Percentiles rank a stretch among this genome's conserved stretches.
Evolutionary conservation across 441 rosid species (phyloP).

Genomic region (Isatis lusitanica): DNA sequence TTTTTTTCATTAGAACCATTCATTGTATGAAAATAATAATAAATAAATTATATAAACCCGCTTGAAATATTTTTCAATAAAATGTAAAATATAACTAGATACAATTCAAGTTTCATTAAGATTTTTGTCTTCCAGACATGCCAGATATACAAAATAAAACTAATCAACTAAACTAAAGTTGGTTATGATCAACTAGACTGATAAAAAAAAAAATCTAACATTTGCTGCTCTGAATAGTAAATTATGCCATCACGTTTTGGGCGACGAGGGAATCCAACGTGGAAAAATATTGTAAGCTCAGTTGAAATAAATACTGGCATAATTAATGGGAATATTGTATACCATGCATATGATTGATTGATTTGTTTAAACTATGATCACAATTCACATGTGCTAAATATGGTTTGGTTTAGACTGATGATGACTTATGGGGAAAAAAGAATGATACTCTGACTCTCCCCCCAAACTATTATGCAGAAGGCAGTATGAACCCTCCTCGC

Average conservation of each 20-base stretch:
- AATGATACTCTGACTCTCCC: not conserved
- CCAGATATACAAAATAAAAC: not conserved
- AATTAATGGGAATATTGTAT: not conserved
- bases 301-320: not conserved
- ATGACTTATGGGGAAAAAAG: not conserved
- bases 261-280: slow-evolving; percentile 9
- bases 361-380: not conserved
- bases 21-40: not conserved
- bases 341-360: not conserved
- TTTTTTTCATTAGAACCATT: not conserved
- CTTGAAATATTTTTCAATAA: not conserved
- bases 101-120: not conserved
- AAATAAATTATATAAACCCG: not conserved
- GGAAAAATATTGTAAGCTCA: not conserved
- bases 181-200: not conserved
- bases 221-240: not conserved
- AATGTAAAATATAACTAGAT: not conserved
- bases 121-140: not conserved
- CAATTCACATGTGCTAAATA: slow-evolving; percentile 10
- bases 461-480: not conserved
- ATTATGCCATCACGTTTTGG: not conserved
- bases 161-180: not conserved
- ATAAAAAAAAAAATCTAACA: no score
- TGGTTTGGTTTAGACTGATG: not conserved
- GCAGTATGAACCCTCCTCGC: not conserved